Percentiles rank a stretch among this genome's conserved stretches.
Evolutionary conservation across 345 rosid genomes (phyloP).

Genomic region (Arabis alpina): DNA sequence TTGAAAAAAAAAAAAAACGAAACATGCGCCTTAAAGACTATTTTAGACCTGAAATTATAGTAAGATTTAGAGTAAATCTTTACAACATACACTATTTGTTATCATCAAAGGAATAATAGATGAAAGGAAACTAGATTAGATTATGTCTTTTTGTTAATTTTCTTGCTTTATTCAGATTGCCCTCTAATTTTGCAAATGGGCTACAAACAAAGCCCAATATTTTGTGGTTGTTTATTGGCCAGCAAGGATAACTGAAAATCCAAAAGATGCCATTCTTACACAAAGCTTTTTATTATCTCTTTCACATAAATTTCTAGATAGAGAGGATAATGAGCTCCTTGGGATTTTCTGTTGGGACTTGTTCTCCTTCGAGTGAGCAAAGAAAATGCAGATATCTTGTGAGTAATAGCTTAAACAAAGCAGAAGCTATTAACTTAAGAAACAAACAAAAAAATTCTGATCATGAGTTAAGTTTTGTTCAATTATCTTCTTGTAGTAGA

Average conservation of each 20-base stretch:
- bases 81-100: neutral
- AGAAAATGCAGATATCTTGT: slow-evolving; percentile 31
- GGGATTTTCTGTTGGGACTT: slow-evolving; percentile 51
- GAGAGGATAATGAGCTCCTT: slow-evolving; percentile 56
- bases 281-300: slow-evolving; percentile 35
- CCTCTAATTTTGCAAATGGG: slow-evolving; percentile 1
- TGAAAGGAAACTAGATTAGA: neutral
- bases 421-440: slow-evolving; percentile 32
- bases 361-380: slow-evolving; percentile 40
- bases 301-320: slow-evolving; percentile 27
- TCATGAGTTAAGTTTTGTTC: slow-evolving; percentile 29
- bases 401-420: slow-evolving; percentile 32
- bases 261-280: slow-evolving; percentile 27
- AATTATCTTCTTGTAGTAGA: slow-evolving; percentile 48
- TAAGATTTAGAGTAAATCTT: neutral
- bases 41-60: too few species aligned
- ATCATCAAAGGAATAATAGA: neutral
- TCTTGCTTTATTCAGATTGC: slow-evolving; percentile 6
- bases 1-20: too few species aligned
- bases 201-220: slow-evolving; percentile 4
- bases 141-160: neutral
- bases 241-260: slow-evolving; percentile 37
- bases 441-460: slow-evolving; percentile 34
- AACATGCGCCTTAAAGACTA: too few species aligned
- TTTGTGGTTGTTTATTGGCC: slow-evolving; percentile 40